These are phyloP conservation scores for Zasmidium citrigriseum DNA, from an alignment of 2,329 filamentous ascomycete species.

Conservation along the genomic window DNA sequence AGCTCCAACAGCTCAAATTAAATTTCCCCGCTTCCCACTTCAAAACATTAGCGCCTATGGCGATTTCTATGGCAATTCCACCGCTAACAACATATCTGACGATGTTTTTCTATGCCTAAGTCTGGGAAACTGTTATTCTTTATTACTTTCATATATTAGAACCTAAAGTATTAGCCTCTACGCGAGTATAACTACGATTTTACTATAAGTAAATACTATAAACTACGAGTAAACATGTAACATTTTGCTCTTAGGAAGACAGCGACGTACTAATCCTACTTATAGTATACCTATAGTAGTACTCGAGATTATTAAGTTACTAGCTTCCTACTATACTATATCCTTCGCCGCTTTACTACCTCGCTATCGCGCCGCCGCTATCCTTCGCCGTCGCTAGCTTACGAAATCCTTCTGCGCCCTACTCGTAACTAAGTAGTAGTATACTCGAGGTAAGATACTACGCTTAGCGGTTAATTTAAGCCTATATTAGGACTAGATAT, in stretches of 20 bases:
- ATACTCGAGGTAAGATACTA: not conserved
- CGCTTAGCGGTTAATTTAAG: not conserved
- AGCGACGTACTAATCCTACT: not conserved
- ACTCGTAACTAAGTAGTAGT: not conserved
- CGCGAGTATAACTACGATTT: not conserved
- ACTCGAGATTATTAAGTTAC: not conserved
- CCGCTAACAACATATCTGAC: too few species aligned
- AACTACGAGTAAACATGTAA: not conserved
- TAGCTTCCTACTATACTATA: not conserved
- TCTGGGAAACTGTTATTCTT: too few species aligned
- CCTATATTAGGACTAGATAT: not conserved
- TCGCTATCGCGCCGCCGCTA: too few species aligned
- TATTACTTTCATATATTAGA: not conserved
- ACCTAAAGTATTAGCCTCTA: not conserved
- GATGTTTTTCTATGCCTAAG: too few species aligned
- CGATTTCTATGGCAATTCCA: too few species aligned
- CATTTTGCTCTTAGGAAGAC: not conserved
- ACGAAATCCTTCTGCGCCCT: not conserved
- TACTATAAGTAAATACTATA: not conserved
- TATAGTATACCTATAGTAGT: not conserved
- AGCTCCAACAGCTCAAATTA: not conserved
- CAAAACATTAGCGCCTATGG: too few species aligned
- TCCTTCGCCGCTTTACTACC: too few species aligned
- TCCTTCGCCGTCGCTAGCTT: not conserved
- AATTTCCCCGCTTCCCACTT: not conserved